Conservation (phyloP, 805 yeast genomes). For the Limtongozyma cylindracea region DNA sequence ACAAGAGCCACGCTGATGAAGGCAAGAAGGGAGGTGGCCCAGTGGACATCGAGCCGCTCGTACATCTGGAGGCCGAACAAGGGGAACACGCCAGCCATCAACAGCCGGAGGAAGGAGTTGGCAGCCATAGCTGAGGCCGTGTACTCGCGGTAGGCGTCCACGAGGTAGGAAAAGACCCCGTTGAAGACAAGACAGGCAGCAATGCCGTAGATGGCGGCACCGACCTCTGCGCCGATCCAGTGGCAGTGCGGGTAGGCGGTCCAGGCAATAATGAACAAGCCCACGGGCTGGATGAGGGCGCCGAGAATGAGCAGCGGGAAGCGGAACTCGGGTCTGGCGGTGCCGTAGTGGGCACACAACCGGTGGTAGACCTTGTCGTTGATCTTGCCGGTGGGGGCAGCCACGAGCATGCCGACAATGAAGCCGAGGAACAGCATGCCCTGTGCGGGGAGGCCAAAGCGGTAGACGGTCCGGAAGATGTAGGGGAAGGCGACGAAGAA, state of each 20-base stretch:
- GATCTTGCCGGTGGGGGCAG: conserved; percentile 1
- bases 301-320: conserved; percentile 5
- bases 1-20: conserved; percentile 26
- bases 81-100: conserved; percentile 41
- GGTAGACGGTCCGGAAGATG: conserved; percentile 2
- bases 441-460: conserved; percentile 1
- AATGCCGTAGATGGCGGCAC: conserved; percentile 40
- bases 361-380: too few relatives aligned
- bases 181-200: conserved; percentile 27
- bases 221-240: conserved; percentile 4
- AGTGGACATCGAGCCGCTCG: conserved; percentile 35
- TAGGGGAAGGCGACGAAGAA: conserved; percentile 3
- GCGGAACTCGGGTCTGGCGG: conserved; percentile 4
- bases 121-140: conserved; percentile 31
- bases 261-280: conserved; percentile 5
- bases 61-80: conserved; percentile 54
- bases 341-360: too few relatives aligned
- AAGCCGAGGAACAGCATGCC: conserved; percentile 3
- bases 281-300: conserved; percentile 2
- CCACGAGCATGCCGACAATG: conserved; percentile 1
- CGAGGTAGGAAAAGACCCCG: conserved; percentile 41
- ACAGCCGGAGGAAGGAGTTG: conserved; percentile 43
- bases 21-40: conserved; percentile 61
- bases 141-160: conserved; percentile 41
- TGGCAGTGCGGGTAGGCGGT: conserved; percentile 2